A percentile compares a stretch with the other conserved stretches of the same genome.
Evolutionary conservation across 1,139 yeast genomes (phyloP).

Genomic region (Magnusiomyces clavatus): DNA sequence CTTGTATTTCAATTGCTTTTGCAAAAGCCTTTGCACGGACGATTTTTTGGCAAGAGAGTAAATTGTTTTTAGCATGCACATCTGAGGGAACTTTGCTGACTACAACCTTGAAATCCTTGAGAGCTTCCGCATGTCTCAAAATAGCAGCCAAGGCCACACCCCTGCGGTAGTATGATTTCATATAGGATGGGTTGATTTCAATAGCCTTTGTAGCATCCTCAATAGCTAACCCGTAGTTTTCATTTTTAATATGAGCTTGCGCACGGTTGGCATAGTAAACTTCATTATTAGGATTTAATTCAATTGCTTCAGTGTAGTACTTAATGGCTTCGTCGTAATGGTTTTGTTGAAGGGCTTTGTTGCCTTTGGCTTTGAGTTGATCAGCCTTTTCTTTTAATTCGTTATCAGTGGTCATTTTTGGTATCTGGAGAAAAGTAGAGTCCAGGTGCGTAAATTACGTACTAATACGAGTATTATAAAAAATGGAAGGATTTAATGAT

Average conservation of each 20-base stretch:
- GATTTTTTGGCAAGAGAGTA: slow-evolving; percentile 57
- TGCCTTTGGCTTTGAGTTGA: slow-evolving; percentile 58
- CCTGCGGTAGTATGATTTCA: slow-evolving; percentile 74
- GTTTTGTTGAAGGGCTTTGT: slow-evolving; percentile 55
- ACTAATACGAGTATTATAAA: neutral
- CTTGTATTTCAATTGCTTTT: slow-evolving; percentile 73
- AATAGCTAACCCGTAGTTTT: slow-evolving; percentile 60
- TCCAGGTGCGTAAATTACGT: neutral
- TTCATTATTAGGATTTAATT: slow-evolving; percentile 55
- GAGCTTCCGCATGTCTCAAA: slow-evolving; percentile 67
- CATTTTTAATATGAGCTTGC: slow-evolving; percentile 78
- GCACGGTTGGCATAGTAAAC: slow-evolving; percentile 83
- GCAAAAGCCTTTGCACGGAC: slow-evolving; percentile 76
- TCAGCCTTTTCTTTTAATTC: slow-evolving; percentile 15
- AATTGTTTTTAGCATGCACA: slow-evolving; percentile 53
- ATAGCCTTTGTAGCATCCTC: neutral
- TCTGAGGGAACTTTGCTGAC: slow-evolving; percentile 63
- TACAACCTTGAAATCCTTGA: slow-evolving; percentile 58
- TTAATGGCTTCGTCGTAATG: slow-evolving; percentile 61
- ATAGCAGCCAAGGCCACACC: slow-evolving; percentile 79
- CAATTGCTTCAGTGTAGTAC: slow-evolving; percentile 71
- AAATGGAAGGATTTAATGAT: neutral
- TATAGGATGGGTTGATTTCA: slow-evolving; percentile 34
- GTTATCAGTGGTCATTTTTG: too few species aligned
- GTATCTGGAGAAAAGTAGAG: too few species aligned